Base-by-base conservation (phyloP, 352 stramenopile species). In the Halophytophthora polymorphica region DNA sequence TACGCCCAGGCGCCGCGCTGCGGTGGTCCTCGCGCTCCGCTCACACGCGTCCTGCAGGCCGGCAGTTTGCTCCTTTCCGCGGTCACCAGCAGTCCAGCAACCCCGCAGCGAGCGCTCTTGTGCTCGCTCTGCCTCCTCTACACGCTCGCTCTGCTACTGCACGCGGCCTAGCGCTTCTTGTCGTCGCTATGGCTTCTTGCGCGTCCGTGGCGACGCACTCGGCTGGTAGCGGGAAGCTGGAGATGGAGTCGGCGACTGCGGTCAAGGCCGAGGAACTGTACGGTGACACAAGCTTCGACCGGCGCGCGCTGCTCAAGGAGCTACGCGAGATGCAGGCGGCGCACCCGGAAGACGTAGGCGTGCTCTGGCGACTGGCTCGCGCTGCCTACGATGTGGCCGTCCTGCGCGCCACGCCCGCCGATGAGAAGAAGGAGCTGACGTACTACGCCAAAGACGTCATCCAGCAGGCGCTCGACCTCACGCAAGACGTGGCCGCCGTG, bases 211-310 rank as follows among this genome's bases (percentile, higher is more conserved):
- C 64, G 22, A 45, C 50, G n/a, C 63, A 39, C 29, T 64, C 61
- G 14, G 44, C 47, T 3, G 23, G 63, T 0, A 6, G 17, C 25
- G 23, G 23, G n/a, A 63, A 60, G 31, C 44, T 73, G 10, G 46
- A 50, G 18, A 84, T 77, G 62, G 80, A 90, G 37, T 91, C 83
- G 0, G 56, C 78, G 6, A 66, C 77, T 37, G 78, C 80, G 12
- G 62, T 86, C 31, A 70, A 81, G 41, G 80, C 82, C 13, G 82
- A 94, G 53, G 84, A 94, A 56, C 73, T 88, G 47, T 94, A 90
- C 64, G 81, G 88, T 50, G 71, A 90, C 67, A 74, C 74, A 36
- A 54, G 45, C 21, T 89, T 90, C 57, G 77, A 90, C 58, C 84
- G 84, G 23, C 77, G 68, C 33, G 67, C 86, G 58, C 65, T 93